These are phyloP conservation scores for Plasmodium blacklocki DNA, from an alignment of 169 alveolate species.

Conservation along the genomic window DNA sequence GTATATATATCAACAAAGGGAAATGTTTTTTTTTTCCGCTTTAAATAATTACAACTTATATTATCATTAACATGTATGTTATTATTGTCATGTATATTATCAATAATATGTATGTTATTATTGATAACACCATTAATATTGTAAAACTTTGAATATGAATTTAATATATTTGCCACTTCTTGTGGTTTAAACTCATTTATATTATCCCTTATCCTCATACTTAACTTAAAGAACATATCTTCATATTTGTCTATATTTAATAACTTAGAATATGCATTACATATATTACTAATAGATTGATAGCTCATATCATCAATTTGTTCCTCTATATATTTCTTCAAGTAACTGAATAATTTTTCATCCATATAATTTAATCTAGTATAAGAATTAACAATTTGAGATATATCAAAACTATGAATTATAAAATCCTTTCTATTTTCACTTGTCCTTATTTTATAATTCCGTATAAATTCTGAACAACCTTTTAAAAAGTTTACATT, in stretches of 20 bases:
- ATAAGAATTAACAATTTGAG: constrained; percentile 54
- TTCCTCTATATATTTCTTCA: constrained; percentile 15
- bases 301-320: constrained; percentile 36
- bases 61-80: too few species aligned
- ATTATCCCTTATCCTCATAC: constrained; percentile 5
- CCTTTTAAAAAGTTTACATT: constrained; percentile 15
- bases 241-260: background rate
- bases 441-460: background rate
- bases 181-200: constrained; percentile 41
- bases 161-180: constrained; percentile 51
- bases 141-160: constrained; percentile 27
- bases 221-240: background rate
- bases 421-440: background rate
- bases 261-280: constrained; percentile 54
- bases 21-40: too few species aligned
- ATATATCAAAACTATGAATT: constrained; percentile 51
- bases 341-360: constrained; percentile 7
- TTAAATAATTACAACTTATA: too few species aligned
- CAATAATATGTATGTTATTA: too few species aligned
- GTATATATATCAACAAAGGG: constrained; percentile 9
- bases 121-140: background rate
- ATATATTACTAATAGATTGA: constrained; percentile 58
- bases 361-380: constrained; percentile 39
- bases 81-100: too few species aligned
- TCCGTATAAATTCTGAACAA: constrained; percentile 3